These are phyloP conservation scores for Mucuna pruriens DNA, from an alignment of 306 rosid species.

Conservation along the genomic window DNA sequence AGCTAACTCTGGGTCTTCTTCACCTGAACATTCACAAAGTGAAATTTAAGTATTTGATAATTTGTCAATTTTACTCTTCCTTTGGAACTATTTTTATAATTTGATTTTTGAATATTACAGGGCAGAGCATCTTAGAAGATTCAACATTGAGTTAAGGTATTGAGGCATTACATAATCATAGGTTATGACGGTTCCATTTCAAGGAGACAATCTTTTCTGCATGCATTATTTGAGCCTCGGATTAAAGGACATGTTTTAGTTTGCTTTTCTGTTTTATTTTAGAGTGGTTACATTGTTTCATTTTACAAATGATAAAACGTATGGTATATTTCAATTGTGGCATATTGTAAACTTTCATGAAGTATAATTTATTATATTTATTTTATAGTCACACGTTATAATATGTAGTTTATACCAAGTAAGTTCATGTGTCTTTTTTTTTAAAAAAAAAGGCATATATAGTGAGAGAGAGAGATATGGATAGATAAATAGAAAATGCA, in stretches of 20 bases:
- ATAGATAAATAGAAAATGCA: too few relatives aligned
- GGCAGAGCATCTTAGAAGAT: slow-evolving; percentile 13
- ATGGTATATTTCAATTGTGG: slow-evolving; percentile 16
- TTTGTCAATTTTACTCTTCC: not conserved
- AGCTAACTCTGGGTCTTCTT: not conserved
- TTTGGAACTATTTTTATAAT: not conserved
- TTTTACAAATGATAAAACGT: not conserved
- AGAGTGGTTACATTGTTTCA: slow-evolving; percentile 14
- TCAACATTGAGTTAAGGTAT: not conserved
- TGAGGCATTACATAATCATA: slow-evolving; percentile 29
- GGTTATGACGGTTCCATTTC: slow-evolving; percentile 12
- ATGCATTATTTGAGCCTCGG: not conserved
- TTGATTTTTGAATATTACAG: slow-evolving; percentile 20
- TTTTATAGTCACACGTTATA: not conserved
- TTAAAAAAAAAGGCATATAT: too few relatives aligned
- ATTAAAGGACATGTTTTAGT: slow-evolving; percentile 17
- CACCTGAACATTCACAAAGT: not conserved
- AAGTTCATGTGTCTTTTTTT: not conserved
- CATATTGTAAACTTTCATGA: not conserved
- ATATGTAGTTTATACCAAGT: not conserved
- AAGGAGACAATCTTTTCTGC: not conserved
- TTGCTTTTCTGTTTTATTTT: slow-evolving; percentile 18
- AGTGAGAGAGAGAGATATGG: too few relatives aligned
- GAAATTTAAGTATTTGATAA: not conserved
- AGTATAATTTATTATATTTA: not conserved